Percentiles rank a stretch among this genome's conserved stretches.
Evolutionary conservation across 2,329 filamentous ascomycete genomes (phyloP).

Genomic region (Colletotrichum eleusines): DNA sequence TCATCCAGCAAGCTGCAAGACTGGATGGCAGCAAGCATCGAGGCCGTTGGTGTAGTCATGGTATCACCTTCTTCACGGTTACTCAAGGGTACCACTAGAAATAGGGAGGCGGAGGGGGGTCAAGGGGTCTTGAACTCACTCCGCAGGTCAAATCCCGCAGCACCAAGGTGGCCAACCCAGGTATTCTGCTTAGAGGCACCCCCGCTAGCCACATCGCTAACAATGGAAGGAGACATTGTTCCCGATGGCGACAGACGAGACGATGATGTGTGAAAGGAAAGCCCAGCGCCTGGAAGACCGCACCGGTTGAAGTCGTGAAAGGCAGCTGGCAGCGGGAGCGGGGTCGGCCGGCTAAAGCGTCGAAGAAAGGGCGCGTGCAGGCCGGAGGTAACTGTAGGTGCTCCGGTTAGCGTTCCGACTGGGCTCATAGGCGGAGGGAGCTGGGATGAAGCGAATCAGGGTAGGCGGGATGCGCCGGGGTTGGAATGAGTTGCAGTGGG

Average conservation of each 20-base stretch:
- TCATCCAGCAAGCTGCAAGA: slow-evolving; percentile 84
- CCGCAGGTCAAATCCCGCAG: slow-evolving; percentile 55
- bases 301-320: slow-evolving; percentile 6
- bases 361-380: slow-evolving; percentile 20
- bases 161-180: slow-evolving; percentile 55
- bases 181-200: slow-evolving; percentile 40
- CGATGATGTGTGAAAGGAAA: not conserved
- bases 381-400: slow-evolving; percentile 16
- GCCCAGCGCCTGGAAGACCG: not conserved
- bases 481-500: not conserved
- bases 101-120: not conserved
- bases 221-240: slow-evolving; percentile 24
- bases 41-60: slow-evolving; percentile 79
- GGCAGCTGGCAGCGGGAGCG: slow-evolving; percentile 17
- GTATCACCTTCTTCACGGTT: slow-evolving; percentile 58
- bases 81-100: not conserved
- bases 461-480: no score
- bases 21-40: slow-evolving; percentile 85
- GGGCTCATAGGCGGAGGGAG: slow-evolving; percentile 11
- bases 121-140: slow-evolving; percentile 48
- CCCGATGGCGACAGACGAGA: not conserved
- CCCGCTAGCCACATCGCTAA: not conserved
- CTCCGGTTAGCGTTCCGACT: slow-evolving; percentile 26
- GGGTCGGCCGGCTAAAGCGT: slow-evolving; percentile 21
- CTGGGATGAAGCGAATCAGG: not conserved